Conservation (phyloP, 495 filamentous ascomycete species). For the Sabuloglossum arenarium region DNA sequence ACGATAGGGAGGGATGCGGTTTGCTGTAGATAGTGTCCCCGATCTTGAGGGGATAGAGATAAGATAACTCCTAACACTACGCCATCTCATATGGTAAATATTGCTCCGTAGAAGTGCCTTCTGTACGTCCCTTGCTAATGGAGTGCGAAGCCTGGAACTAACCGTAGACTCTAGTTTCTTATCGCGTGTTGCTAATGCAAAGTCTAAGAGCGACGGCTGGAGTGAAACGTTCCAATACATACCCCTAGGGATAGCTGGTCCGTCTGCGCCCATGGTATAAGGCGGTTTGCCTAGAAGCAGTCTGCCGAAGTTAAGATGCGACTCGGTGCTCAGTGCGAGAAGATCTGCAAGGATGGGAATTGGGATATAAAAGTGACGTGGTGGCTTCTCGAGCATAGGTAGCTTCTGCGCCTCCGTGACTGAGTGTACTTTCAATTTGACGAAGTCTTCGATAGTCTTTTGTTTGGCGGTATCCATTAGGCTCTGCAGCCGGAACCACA, state of each 20-base stretch:
- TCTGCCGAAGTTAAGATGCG: slow-evolving; percentile 28
- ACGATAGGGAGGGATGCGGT: too few species aligned
- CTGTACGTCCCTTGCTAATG: neutral
- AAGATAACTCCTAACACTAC: slow-evolving; percentile 17
- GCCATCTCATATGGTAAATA: neutral
- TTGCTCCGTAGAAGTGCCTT: neutral
- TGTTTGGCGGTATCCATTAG: neutral
- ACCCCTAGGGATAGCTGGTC: slow-evolving; percentile 26
- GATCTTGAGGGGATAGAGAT: slow-evolving; percentile 12
- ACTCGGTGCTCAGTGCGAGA: slow-evolving; percentile 25
- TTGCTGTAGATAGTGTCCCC: too few species aligned
- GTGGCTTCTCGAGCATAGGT: too few species aligned
- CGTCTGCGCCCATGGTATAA: slow-evolving; percentile 32
- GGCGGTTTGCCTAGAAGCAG: too few species aligned
- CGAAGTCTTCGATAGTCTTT: neutral
- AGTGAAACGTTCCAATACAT: slow-evolving; percentile 27
- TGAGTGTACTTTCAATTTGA: neutral
- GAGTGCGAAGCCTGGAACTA: slow-evolving; percentile 16
- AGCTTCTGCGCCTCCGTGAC: neutral
- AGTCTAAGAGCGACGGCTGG: slow-evolving; percentile 34
- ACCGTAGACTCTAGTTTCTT: slow-evolving; percentile 23
- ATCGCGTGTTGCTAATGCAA: slow-evolving; percentile 31
- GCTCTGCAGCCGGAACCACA: neutral
- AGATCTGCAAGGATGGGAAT: slow-evolving; percentile 24
- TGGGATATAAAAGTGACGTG: slow-evolving; percentile 20